Conservation (phyloP, 257 asterid genomes). For the Petunia secreta region DNA sequence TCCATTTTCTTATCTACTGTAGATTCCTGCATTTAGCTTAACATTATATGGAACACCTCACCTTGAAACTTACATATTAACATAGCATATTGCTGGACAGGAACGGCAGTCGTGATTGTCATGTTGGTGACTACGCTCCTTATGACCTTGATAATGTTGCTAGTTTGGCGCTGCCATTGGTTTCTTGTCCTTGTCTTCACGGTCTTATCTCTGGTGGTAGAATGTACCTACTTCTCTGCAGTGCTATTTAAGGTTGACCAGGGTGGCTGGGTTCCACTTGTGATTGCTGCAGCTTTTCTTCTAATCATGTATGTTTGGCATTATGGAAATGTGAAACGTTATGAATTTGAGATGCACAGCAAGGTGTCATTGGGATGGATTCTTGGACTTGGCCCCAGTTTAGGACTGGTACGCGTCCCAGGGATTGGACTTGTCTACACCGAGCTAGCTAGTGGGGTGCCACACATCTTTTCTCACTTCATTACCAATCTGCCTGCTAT, state of each 20-base stretch:
- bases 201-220: constrained; percentile 66
- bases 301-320: constrained; percentile 95
- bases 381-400: constrained; percentile 91
- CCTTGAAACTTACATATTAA: background rate
- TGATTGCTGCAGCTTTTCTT: constrained; percentile 81
- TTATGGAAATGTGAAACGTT: constrained; percentile 80
- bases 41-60: constrained; percentile 1
- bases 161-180: constrained; percentile 99
- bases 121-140: constrained; percentile 94
- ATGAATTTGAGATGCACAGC: constrained; percentile 95
- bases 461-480: constrained; percentile 93
- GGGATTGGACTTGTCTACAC: constrained; percentile 97
- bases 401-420: constrained; percentile 96
- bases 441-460: constrained; percentile 96
- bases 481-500: constrained; percentile 90
- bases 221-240: constrained; percentile 84
- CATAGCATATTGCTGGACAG: constrained; percentile 44
- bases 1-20: background rate
- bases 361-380: constrained; percentile 97
- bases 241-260: constrained; percentile 84
- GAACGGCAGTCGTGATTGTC: constrained; percentile 94
- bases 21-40: constrained; percentile 3
- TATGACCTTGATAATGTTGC: constrained; percentile 83
- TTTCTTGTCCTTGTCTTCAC: constrained; percentile 75
- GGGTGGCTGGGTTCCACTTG: constrained; percentile 99